Conservation (phyloP, 768 basidiomycete species). For the Tricholoma saponaceum region DNA sequence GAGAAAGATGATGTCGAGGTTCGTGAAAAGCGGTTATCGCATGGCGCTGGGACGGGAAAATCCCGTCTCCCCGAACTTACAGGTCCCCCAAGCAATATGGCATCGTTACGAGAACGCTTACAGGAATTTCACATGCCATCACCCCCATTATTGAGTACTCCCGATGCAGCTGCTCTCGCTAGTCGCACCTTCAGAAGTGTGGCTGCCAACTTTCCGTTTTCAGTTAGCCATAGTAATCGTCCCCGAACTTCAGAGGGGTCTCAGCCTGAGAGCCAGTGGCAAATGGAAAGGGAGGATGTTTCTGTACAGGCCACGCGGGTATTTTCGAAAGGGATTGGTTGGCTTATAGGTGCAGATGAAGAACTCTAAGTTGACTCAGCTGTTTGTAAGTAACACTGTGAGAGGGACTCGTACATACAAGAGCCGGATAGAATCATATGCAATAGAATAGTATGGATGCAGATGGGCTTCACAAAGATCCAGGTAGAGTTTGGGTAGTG, state of each 20-base stretch:
- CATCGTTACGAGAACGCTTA: slow-evolving; percentile 57
- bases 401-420: neutral
- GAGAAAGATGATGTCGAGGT: slow-evolving; percentile 60
- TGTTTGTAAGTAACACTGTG: neutral
- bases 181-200: slow-evolving; percentile 75
- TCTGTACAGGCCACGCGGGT: slow-evolving; percentile 73
- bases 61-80: slow-evolving; percentile 10
- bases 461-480: neutral
- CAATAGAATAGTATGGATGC: neutral
- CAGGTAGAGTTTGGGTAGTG: neutral
- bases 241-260: slow-evolving; percentile 40
- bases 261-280: slow-evolving; percentile 35
- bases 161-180: slow-evolving; percentile 79
- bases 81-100: slow-evolving; percentile 28
- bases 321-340: slow-evolving; percentile 89
- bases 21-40: slow-evolving; percentile 41
- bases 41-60: slow-evolving; percentile 21
- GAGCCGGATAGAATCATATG: neutral
- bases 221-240: slow-evolving; percentile 39
- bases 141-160: slow-evolving; percentile 63
- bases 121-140: slow-evolving; percentile 67
- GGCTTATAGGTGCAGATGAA: slow-evolving; percentile 90
- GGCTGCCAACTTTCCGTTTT: slow-evolving; percentile 72
- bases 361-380: slow-evolving; percentile 26
- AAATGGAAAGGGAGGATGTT: slow-evolving; percentile 55